Percentiles rank a stretch among this genome's conserved stretches.
These are phyloP conservation scores for Fusarium staphyleae DNA, from an alignment of 2,329 filamentous ascomycete genomes.

Conservation along the genomic window DNA sequence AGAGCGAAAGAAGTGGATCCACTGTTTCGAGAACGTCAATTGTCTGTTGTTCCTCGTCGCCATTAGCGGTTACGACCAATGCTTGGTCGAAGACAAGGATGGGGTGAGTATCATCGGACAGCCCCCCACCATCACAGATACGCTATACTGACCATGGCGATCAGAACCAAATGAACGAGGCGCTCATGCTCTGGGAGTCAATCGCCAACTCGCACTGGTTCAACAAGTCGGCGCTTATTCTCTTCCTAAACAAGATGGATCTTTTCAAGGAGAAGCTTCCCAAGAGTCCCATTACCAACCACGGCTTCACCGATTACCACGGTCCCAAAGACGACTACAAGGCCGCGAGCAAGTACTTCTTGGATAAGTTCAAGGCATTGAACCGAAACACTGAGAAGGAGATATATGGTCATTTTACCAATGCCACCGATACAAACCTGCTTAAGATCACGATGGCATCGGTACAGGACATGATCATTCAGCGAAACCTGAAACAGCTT, in stretches of 20 bases:
- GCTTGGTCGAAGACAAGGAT: conserved; percentile 93
- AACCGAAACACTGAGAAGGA: conserved; percentile 73
- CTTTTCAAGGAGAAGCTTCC: conserved; percentile 80
- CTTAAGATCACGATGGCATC: conserved; percentile 87
- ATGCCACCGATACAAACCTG: conserved; percentile 72
- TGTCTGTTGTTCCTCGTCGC: conserved; percentile 92
- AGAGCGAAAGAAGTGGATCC: conserved; percentile 97
- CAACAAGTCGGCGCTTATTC: conserved; percentile 78
- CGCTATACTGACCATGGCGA: conserved; percentile 15
- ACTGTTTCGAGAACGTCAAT: conserved; percentile 94
- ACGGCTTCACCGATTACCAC: conserved; percentile 80
- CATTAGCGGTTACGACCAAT: conserved; percentile 96
- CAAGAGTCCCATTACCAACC: conserved; percentile 73
- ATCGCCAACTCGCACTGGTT: conserved; percentile 90
- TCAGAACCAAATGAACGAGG: conserved; percentile 91
- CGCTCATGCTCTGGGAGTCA: conserved; percentile 85
- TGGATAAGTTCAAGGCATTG: conserved; percentile 79
- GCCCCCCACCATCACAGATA: not conserved
- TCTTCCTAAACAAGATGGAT: conserved; percentile 90
- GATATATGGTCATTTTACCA: conserved; percentile 69
- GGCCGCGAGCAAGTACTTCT: conserved; percentile 80
- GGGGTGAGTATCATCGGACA: conserved; percentile 72
- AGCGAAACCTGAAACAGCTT: conserved; percentile 80
- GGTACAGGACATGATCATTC: conserved; percentile 87
- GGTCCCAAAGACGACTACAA: conserved; percentile 76